These are phyloP conservation scores for Talaromyces sp. DNA, from an alignment of 2,329 filamentous ascomycete species.

Conservation along the genomic window DNA sequence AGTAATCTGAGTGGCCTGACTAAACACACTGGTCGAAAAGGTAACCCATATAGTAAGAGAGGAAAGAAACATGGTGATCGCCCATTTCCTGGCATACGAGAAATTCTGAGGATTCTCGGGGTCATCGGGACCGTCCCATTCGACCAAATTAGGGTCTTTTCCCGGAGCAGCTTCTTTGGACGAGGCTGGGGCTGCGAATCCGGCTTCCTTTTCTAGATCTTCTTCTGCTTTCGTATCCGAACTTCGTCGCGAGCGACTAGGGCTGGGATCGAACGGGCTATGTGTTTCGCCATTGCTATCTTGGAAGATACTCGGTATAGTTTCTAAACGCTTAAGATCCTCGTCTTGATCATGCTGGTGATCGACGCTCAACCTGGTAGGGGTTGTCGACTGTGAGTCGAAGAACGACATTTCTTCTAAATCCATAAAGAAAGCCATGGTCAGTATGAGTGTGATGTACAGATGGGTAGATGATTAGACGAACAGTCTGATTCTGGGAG, in stretches of 20 bases:
- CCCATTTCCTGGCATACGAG: conserved; percentile 37
- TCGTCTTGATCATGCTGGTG: neutral
- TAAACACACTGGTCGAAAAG: conserved; percentile 50
- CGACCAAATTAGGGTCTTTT: conserved; percentile 33
- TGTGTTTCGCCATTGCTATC: neutral
- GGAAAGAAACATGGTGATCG: conserved; percentile 43
- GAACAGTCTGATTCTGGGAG: neutral
- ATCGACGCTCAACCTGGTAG: conserved; percentile 15
- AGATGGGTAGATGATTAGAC: neutral
- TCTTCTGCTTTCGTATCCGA: conserved; percentile 8
- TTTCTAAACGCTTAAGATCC: conserved; percentile 7
- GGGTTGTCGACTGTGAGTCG: conserved; percentile 17
- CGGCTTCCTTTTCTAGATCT: conserved; percentile 11
- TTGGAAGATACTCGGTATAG: conserved; percentile 13
- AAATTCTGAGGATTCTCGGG: conserved; percentile 34
- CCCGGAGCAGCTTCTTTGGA: conserved; percentile 5
- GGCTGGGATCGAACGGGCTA: neutral
- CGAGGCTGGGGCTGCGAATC: neutral
- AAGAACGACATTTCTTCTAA: conserved; percentile 14
- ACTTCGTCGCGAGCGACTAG: conserved; percentile 6
- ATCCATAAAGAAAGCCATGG: neutral
- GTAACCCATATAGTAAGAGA: conserved; percentile 49
- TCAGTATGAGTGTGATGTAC: neutral
- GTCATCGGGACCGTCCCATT: conserved; percentile 33
- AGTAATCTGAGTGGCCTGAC: conserved; percentile 42